These are phyloP conservation scores for Nicotiana attenuata DNA, from an alignment of 257 asterid genomes.

Conservation along the genomic window DNA sequence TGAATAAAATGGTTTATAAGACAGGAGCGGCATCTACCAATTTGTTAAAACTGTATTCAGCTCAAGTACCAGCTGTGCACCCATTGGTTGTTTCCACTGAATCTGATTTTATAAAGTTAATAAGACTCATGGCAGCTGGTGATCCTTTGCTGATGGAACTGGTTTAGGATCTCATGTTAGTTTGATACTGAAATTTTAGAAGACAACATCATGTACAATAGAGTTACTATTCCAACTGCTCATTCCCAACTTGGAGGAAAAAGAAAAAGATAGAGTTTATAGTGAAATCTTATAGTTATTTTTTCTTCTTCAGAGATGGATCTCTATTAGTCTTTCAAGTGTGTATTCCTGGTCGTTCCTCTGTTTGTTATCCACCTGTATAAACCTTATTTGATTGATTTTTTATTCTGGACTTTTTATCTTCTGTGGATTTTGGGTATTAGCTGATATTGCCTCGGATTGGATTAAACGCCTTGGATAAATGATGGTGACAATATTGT, in stretches of 20 bases:
- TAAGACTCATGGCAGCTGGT: slow-evolving; percentile 22
- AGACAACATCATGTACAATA: not conserved
- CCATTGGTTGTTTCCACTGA: slow-evolving; percentile 21
- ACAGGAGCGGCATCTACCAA: slow-evolving; percentile 1
- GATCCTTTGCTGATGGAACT: slow-evolving; percentile 24
- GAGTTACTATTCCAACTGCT: not conserved
- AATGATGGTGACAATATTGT: not conserved
- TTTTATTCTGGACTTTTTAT: not conserved
- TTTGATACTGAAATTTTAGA: not conserved
- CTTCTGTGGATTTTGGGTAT: not conserved
- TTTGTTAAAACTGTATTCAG: slow-evolving; percentile 13
- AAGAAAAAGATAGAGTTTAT: not conserved
- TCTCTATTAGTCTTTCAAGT: not conserved
- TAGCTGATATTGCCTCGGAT: not conserved
- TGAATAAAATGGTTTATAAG: slow-evolving; percentile 20
- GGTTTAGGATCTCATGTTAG: slow-evolving; percentile 6
- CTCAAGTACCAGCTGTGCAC: slow-evolving; percentile 23
- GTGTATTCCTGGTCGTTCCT: not conserved
- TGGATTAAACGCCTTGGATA: too few relatives aligned
- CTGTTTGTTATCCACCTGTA: not conserved
- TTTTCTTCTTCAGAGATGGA: not conserved
- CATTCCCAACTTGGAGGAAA: not conserved
- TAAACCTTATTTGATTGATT: not conserved
- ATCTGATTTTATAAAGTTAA: slow-evolving; percentile 13
- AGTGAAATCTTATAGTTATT: not conserved